These are phyloP conservation scores for Coemansia javaensis DNA, from an alignment of 192 early-diverging fungal genomes.

Conservation along the genomic window DNA sequence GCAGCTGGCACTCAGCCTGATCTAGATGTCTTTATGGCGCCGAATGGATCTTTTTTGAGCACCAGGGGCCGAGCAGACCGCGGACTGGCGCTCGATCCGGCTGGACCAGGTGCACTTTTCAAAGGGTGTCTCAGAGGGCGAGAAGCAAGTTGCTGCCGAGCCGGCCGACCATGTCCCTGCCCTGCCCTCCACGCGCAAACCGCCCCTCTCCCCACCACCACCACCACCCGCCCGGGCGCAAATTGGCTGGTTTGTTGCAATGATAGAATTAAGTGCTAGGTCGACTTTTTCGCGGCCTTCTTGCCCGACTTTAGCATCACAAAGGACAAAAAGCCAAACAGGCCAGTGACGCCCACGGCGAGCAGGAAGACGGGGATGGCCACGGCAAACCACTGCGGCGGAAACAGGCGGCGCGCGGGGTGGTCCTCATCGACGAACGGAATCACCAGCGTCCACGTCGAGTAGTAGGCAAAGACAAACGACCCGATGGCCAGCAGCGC, in stretches of 20 bases:
- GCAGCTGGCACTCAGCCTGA: too few relatives aligned
- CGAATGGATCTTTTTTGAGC: too few relatives aligned
- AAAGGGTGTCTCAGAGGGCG: too few relatives aligned
- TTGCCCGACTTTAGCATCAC: conserved; percentile 78
- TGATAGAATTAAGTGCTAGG: conserved; percentile 19
- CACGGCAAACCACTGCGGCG: conserved; percentile 79
- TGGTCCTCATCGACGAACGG: conserved; percentile 79
- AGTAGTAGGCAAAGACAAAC: conserved; percentile 82
- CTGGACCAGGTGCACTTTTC: too few relatives aligned
- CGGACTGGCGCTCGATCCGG: too few relatives aligned
- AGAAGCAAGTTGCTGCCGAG: too few relatives aligned
- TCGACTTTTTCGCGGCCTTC: conserved; percentile 69
- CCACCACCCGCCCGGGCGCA: too few relatives aligned
- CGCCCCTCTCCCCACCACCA: too few relatives aligned
- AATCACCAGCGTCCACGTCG: conserved; percentile 83
- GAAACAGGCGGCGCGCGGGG: conserved; percentile 72
- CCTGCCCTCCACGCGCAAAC: too few relatives aligned
- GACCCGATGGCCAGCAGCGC: conserved; percentile 63
- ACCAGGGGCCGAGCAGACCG: too few relatives aligned
- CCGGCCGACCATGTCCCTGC: too few relatives aligned
- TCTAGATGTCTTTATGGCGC: too few relatives aligned
- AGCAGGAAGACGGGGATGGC: conserved; percentile 78
- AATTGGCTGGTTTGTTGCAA: neutral
- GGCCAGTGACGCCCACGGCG: conserved; percentile 67
- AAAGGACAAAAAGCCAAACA: conserved; percentile 74